A percentile compares a stretch with the other conserved stretches of the same genome.
Conservation (phyloP, 1,284 basidiomycete species). For the Malassezia obtusa region DNA sequence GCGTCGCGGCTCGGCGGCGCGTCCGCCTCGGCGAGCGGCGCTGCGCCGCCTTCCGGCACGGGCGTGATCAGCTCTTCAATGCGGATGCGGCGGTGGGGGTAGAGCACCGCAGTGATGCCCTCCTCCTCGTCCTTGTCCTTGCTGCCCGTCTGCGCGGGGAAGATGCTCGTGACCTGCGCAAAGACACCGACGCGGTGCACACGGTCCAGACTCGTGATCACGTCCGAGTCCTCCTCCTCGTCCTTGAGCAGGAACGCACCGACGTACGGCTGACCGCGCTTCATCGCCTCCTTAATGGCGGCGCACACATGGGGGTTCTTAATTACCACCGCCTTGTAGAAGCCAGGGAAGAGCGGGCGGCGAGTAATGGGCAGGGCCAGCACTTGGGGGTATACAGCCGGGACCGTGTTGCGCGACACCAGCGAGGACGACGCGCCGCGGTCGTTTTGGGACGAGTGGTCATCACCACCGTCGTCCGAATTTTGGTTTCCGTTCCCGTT, state of each 20-base stretch:
- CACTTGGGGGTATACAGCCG: constrained; percentile 71
- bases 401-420: constrained; percentile 31
- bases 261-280: constrained; percentile 91
- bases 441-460: not conserved
- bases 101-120: constrained; percentile 77
- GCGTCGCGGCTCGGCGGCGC: not conserved
- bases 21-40: not conserved
- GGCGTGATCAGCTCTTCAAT: constrained; percentile 65
- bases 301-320: constrained; percentile 69
- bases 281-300: constrained; percentile 92
- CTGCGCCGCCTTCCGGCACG: not conserved
- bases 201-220: constrained; percentile 76
- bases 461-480: not conserved
- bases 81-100: constrained; percentile 83
- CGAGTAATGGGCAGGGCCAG: constrained; percentile 91
- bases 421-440: constrained; percentile 4
- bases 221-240: constrained; percentile 80
- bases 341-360: constrained; percentile 89
- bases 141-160: constrained; percentile 50
- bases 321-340: constrained; percentile 58
- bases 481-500: not conserved
- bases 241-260: constrained; percentile 96
- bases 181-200: constrained; percentile 93
- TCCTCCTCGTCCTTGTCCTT: constrained; percentile 60
- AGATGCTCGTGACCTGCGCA: constrained; percentile 92